Base-by-base conservation (phyloP, 2,329 filamentous ascomycete genomes). In the Neonectria faginata region DNA sequence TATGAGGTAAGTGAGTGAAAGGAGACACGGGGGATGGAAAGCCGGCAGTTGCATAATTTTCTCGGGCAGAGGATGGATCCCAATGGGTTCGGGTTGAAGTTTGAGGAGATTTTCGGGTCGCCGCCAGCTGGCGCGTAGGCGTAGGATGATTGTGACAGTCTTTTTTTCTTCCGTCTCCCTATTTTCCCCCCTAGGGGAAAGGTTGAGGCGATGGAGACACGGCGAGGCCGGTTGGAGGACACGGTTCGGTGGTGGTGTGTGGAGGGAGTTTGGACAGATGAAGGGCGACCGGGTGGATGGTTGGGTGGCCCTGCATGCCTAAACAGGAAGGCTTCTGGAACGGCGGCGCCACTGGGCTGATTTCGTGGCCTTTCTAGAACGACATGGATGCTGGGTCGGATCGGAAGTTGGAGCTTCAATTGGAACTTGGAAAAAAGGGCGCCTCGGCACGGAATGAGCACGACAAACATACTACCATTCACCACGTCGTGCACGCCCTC, bases 121-220 rank as follows among this genome's bases (percentile, higher is more conserved):
- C 54, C 54, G 55, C 51, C 53, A 57, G 67, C 56, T 42, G 39
- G 39, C 39, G n/a, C 39, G 7, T 42, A 42, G 3, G 41, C 36
- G 62, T 65, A 58, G 54, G 60, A 63, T 62, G 66, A 64, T 53
- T 63, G 66, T 64, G 61, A 62, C 60, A 44, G 12, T 31, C 53
- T 50, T 59, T 53, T 58, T 8, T 52, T 16, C 52, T 33, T 60
- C 20, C 29, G 64, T 48, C 53, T 55, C 53, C 36, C 58, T 47
- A 33, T 52, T 57, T 51, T 45, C 55, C n/a, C 65, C 58, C 60
- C 59, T 68, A 5, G 25, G 62, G 36, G 16, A 39, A 39, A 39
- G 36, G 62, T 73, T 73, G 71, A 73, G 60, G 69, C 51, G 70
- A 73, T 73, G 68, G 70, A 69, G 71, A 71, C 70, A 69, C 71